Conservation (phyloP, 2,329 filamentous ascomycete genomes). For the Malbranchea zuffiana region DNA sequence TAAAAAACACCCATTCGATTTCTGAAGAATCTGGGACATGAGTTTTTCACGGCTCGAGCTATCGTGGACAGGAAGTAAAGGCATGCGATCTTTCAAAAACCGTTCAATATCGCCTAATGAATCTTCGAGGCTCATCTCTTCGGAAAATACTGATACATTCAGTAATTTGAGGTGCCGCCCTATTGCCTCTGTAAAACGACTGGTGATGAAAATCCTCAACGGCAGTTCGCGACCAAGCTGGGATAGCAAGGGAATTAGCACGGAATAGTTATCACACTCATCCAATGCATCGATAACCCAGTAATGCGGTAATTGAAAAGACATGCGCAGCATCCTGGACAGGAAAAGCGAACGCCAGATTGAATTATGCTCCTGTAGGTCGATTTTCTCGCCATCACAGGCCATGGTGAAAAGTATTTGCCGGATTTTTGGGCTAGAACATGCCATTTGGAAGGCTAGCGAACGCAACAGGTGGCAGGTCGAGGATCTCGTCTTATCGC, state of each 20-base stretch:
- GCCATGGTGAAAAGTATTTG: slow-evolving; percentile 14
- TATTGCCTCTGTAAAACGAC: background rate
- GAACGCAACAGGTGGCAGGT: slow-evolving; percentile 19
- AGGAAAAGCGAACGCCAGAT: slow-evolving; percentile 23
- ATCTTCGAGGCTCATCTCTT: slow-evolving; percentile 16
- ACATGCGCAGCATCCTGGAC: slow-evolving; percentile 18
- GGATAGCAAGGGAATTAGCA: slow-evolving; percentile 19
- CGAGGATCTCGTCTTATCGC: slow-evolving; percentile 15
- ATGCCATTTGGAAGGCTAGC: slow-evolving; percentile 25
- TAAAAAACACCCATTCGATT: slow-evolving; percentile 25
- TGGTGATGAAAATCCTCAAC: slow-evolving; percentile 21
- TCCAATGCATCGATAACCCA: slow-evolving; percentile 28
- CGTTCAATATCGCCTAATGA: slow-evolving; percentile 20
- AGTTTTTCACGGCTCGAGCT: slow-evolving; percentile 1
- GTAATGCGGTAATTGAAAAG: slow-evolving; percentile 18
- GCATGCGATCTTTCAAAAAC: slow-evolving; percentile 17
- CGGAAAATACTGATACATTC: background rate
- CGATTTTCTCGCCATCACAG: slow-evolving; percentile 17
- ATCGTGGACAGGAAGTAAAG: slow-evolving; percentile 11
- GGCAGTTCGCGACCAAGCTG: slow-evolving; percentile 19
- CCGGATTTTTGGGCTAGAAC: slow-evolving; percentile 17
- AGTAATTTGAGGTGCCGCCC: background rate
- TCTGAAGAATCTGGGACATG: slow-evolving; percentile 16
- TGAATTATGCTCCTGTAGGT: slow-evolving; percentile 17
- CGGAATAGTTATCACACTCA: slow-evolving; percentile 19